Percentiles rank a stretch among this genome's conserved stretches.
Evolutionary conservation across 352 stramenopile genomes (phyloP).

Genomic region (Peronospora belbahrii): DNA sequence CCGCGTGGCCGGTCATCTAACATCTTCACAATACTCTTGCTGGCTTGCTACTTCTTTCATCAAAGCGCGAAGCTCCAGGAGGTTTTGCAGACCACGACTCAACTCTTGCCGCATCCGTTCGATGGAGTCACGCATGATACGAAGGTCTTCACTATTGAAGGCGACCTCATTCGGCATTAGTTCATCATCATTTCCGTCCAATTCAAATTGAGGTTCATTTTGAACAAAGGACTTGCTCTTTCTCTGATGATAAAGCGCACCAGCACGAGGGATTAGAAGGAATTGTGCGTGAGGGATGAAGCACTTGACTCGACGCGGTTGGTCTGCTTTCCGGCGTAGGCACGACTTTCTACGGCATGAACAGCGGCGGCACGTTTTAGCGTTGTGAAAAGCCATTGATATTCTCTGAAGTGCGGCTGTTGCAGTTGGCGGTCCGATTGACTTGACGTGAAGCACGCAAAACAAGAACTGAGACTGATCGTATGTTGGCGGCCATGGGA

Average conservation of each 20-base stretch:
- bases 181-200: slow-evolving; percentile 5
- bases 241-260: slow-evolving; percentile 3
- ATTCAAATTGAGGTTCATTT: not conserved
- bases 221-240: slow-evolving; percentile 1
- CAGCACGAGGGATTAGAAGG: not conserved
- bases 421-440: not conserved
- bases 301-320: slow-evolving; percentile 4
- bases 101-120: slow-evolving; percentile 25
- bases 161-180: slow-evolving; percentile 4
- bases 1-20: not conserved
- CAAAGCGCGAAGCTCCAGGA: slow-evolving; percentile 23
- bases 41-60: slow-evolving; percentile 11
- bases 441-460: slow-evolving; percentile 14
- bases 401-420: not conserved
- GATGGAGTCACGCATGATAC: slow-evolving; percentile 22
- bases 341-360: slow-evolving; percentile 12
- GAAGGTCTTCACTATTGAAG: slow-evolving; percentile 14
- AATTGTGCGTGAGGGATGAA: slow-evolving; percentile 4
- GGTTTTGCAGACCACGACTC: slow-evolving; percentile 16
- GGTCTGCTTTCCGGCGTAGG: slow-evolving; percentile 1
- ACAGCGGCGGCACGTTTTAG: slow-evolving; percentile 11
- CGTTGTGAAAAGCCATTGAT: slow-evolving; percentile 4
- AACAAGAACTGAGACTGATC: slow-evolving; percentile 17
- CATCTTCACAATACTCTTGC: slow-evolving; percentile 2
- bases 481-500: too few species aligned